These are phyloP conservation scores for Graphiopsis chlorocephala DNA, from an alignment of 2,329 filamentous ascomycete genomes.

Conservation along the genomic window DNA sequence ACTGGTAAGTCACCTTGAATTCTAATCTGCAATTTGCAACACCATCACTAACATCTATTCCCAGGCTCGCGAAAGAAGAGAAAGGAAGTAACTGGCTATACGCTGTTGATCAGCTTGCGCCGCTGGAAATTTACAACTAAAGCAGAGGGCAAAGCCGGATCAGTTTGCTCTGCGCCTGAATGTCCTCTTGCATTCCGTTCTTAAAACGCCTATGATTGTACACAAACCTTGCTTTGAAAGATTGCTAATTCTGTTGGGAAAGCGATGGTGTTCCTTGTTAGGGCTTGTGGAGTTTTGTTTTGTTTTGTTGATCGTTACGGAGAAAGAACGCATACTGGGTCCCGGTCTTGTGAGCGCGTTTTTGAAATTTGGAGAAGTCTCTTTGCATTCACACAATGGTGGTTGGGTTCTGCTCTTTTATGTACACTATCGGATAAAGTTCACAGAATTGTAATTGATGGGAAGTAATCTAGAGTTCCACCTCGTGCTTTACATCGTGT, in stretches of 20 bases:
- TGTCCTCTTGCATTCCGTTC: neutral
- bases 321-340: neutral
- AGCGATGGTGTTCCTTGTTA: neutral
- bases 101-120: slow-evolving; percentile 91
- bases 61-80: slow-evolving; percentile 79
- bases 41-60: neutral
- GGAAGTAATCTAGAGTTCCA: neutral
- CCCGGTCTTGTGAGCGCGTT: neutral
- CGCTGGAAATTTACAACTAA: slow-evolving; percentile 79
- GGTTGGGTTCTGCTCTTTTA: neutral
- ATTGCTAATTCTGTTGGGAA: neutral
- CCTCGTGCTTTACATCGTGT: no score
- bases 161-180: neutral
- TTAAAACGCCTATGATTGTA: neutral
- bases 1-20: slow-evolving; percentile 60
- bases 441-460: neutral
- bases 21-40: neutral
- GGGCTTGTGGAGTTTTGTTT: neutral
- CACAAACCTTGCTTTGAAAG: neutral
- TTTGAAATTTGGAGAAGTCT: neutral
- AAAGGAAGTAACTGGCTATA: slow-evolving; percentile 94
- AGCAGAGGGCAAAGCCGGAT: neutral
- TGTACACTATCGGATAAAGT: neutral
- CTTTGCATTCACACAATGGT: neutral
- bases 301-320: neutral